These are phyloP conservation scores for Fusarium sarcochroum DNA, from an alignment of 2,329 filamentous ascomycete species.

Conservation along the genomic window DNA sequence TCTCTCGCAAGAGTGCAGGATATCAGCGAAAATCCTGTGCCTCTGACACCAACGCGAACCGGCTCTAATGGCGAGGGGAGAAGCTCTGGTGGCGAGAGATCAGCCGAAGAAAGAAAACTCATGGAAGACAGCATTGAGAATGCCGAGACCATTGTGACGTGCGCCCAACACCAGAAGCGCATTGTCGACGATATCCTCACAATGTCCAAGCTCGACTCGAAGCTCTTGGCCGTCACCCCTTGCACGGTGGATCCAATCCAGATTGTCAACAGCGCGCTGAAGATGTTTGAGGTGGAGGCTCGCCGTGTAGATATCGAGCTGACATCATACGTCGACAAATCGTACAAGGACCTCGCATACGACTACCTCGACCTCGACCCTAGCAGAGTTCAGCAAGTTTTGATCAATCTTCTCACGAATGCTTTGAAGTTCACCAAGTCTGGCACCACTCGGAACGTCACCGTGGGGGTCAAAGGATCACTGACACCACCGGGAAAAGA, in stretches of 20 bases:
- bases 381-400: constrained; percentile 80
- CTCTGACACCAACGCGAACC: constrained; percentile 43
- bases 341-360: constrained; percentile 69
- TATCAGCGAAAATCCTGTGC: constrained; percentile 49
- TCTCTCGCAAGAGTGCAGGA: constrained; percentile 62
- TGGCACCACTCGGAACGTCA: constrained; percentile 69
- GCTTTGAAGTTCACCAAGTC: constrained; percentile 85
- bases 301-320: constrained; percentile 78
- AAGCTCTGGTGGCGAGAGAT: constrained; percentile 24
- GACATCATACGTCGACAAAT: constrained; percentile 73
- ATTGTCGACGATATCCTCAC: constrained; percentile 84
- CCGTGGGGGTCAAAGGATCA: constrained; percentile 63
- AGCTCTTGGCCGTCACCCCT: constrained; percentile 79
- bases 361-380: constrained; percentile 80
- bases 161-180: constrained; percentile 83
- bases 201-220: constrained; percentile 82
- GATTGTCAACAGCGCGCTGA: constrained; percentile 76
- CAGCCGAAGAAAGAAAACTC: constrained; percentile 59
- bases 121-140: constrained; percentile 77
- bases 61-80: constrained; percentile 17
- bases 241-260: constrained; percentile 76
- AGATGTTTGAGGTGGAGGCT: constrained; percentile 84
- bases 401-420: constrained; percentile 86
- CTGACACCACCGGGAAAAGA: constrained; percentile 56
- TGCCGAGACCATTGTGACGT: constrained; percentile 82